Conservation (phyloP, 2,329 filamentous ascomycete genomes). For the Lasiodiplodia hormozganensis region DNA sequence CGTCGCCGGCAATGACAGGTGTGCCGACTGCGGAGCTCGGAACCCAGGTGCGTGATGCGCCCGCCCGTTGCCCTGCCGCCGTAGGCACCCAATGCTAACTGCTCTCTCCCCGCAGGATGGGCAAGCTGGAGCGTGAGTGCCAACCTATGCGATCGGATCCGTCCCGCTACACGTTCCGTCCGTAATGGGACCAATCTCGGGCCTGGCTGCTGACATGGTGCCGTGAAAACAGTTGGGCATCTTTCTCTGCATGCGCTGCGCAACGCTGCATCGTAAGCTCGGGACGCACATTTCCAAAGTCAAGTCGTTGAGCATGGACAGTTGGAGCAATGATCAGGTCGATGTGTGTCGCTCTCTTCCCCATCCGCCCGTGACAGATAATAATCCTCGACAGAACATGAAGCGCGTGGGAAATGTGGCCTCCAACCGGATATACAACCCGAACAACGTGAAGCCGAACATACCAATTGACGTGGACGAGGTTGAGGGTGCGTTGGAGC, state of each 20-base stretch:
- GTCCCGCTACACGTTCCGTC: background rate
- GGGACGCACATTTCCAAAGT: conserved; percentile 98
- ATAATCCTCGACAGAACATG: conserved; percentile 73
- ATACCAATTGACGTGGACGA: conserved; percentile 92
- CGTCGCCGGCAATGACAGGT: conserved; percentile 87
- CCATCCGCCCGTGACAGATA: conserved; percentile 20
- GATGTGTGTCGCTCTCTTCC: conserved; percentile 69
- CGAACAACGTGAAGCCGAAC: conserved; percentile 79
- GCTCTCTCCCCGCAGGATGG: conserved; percentile 69
- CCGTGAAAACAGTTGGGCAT: conserved; percentile 73
- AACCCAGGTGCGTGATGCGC: conserved; percentile 77
- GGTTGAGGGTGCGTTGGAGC: conserved; percentile 91
- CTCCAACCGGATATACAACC: conserved; percentile 90
- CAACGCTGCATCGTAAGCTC: conserved; percentile 91
- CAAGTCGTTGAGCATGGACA: conserved; percentile 98
- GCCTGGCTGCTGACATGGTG: conserved; percentile 19
- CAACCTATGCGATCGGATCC: background rate
- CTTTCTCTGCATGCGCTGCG: conserved; percentile 98
- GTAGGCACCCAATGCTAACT: conserved; percentile 20
- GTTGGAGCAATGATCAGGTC: conserved; percentile 94
- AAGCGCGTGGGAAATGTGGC: conserved; percentile 84
- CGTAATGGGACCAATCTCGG: background rate
- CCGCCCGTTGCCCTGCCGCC: conserved; percentile 24
- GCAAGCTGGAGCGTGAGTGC: conserved; percentile 90
- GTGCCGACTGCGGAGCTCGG: conserved; percentile 88